phyloP scores from a whole-genome alignment of 2,329 filamentous ascomycete species.

The Macrophomina pseudophaseolina region DNA sequence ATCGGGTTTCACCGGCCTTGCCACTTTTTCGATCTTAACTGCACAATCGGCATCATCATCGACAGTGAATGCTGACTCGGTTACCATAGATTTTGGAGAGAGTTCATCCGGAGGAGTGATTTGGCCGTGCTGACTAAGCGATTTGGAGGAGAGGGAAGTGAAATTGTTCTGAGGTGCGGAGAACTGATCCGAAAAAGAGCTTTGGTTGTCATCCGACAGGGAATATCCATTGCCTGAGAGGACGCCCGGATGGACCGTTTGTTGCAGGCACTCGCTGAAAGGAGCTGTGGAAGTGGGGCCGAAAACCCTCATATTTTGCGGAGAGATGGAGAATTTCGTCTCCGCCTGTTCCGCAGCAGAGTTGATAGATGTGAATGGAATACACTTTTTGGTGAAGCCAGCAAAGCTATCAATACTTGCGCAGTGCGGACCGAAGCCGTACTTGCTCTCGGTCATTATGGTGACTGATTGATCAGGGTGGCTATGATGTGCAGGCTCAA shows the following conservation, averaged over 20 bases:
- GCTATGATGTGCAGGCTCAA: background rate
- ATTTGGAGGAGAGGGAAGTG: background rate
- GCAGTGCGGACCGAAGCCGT: background rate
- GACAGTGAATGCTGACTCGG: background rate
- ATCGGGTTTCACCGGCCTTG: background rate
- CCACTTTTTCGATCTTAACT: background rate
- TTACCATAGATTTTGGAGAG: constrained; percentile 32
- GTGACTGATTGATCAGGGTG: background rate
- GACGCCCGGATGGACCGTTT: constrained; percentile 5
- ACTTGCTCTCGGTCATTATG: background rate
- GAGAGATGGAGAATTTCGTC: constrained; percentile 12
- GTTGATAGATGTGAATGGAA: background rate
- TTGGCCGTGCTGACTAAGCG: constrained; percentile 35
- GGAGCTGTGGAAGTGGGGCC: background rate
- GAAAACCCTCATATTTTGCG: background rate
- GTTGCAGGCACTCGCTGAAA: background rate
- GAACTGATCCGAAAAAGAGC: background rate
- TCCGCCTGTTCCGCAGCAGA: background rate
- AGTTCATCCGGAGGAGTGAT: constrained; percentile 44
- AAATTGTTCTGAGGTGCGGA: background rate
- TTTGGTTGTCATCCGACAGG: background rate
- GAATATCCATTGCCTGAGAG: background rate
- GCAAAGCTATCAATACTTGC: constrained; percentile 5
- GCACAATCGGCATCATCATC: background rate
- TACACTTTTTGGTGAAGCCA: background rate